Base-by-base conservation (phyloP, 2,329 filamentous ascomycete genomes). In the Graphiopsis chlorocephala region DNA sequence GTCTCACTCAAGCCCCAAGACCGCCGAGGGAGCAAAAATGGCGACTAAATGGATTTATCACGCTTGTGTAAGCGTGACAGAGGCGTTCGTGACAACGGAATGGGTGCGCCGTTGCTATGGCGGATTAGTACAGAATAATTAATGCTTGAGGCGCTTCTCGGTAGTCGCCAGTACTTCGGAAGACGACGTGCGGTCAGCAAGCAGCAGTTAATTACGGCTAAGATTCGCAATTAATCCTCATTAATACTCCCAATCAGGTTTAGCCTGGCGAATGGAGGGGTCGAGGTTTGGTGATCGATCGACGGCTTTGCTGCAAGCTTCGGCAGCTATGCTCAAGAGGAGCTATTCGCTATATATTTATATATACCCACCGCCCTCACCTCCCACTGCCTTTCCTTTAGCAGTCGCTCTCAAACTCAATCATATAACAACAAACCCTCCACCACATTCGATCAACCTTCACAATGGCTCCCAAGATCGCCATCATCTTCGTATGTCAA, bases 401-500 rank as follows among this genome's bases (percentile, higher is more conserved):
- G 2, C 8, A 28, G 10, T 29, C 23, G 23, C 33, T 58, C 55
- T 23, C 8, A 45, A 26, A 17, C 33, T 58, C 25, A 35, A 28
- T 45, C 23, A 58, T 42, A 25, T 14, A 17, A 58, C 20, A 33
- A 35, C 23, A 42, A 20, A 12, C 25, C 11, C 17, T 17, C n/a
- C 53, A 29, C 20, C 11, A 58, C 23, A 38, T 15, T 29, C 20
- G 45, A 42, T 28, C 53, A 35, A 57, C 59, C 58, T 59, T 65
- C 68, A 85, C 74, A 74, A 96, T 96, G 92, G 91, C 91, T 82
- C 91, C 91, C 79, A 96, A 92, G 84, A 86, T 97, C 77, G 93
- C 93, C 73, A 95, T 97, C 81, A 87, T 97, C 78, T 96, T 88
- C 79, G 91, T 93, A 84, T 72, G 90, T 86, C 55, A 61, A 14